Percentiles rank a stretch among this genome's conserved stretches.
phyloP scores from a whole-genome alignment of 345 rosid species.

The Laguncularia racemosa region DNA sequence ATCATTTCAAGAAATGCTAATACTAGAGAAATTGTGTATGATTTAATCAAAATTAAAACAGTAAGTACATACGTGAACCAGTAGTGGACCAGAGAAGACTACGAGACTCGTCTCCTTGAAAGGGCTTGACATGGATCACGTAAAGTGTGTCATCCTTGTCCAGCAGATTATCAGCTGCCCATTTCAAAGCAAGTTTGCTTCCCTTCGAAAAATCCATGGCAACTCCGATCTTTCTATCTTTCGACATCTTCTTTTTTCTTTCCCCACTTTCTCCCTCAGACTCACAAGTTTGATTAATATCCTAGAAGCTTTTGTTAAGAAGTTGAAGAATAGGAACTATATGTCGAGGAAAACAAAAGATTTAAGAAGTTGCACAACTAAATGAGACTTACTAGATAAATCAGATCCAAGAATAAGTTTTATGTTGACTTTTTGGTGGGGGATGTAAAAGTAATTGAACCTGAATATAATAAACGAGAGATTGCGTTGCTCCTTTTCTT shows the following conservation, averaged over 20 bases:
- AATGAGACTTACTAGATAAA: too few relatives aligned
- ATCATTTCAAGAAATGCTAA: too few relatives aligned
- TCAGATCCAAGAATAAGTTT: too few relatives aligned
- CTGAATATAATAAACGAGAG: too few relatives aligned
- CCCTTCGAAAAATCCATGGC: constrained; percentile 65
- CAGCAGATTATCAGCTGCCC: constrained; percentile 52
- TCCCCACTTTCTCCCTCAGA: background rate
- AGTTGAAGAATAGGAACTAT: too few relatives aligned
- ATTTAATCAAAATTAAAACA: background rate
- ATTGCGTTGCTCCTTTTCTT: too few relatives aligned
- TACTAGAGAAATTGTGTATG: too few relatives aligned
- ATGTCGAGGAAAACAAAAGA: too few relatives aligned
- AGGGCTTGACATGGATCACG: constrained; percentile 34
- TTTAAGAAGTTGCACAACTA: too few relatives aligned
- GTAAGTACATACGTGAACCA: constrained; percentile 39
- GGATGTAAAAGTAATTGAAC: too few relatives aligned
- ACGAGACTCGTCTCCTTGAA: constrained; percentile 28
- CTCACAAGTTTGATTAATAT: background rate
- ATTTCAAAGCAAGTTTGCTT: constrained; percentile 62
- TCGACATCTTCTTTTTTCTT: constrained; percentile 22
- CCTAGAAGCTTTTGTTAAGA: too few relatives aligned
- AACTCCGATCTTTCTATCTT: constrained; percentile 40
- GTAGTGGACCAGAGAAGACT: constrained; percentile 37
- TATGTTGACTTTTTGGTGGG: too few relatives aligned
- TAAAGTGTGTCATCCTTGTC: constrained; percentile 42